Base-by-base conservation (phyloP, 306 rosid species). In the Betula pendula region DNA sequence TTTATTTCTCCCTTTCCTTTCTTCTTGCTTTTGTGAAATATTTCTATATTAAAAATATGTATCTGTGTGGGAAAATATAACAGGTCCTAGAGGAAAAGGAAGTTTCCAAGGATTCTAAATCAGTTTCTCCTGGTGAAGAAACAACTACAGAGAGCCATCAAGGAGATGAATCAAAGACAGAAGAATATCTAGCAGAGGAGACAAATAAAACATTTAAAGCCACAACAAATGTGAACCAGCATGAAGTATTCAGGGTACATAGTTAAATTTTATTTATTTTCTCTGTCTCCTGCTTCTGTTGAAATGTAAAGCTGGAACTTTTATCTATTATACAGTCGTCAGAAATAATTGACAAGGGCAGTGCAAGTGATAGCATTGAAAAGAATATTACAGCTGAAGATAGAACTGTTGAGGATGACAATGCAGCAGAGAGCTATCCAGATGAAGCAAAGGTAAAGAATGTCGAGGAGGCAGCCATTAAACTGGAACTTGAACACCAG, bases 51-150 rank as follows among this genome's bases (percentile, higher is more conserved):
- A n/a, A n/a, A 24, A 55, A n/a, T 47, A 24, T 56, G 49, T 5
- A 49, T 58, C 72, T 47, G 0, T 1, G n/a, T 19, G 50, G 60
- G 17, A 73, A 47, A 68, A 35, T 73, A 42, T 65, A 3, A 68
- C 79, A 82, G 85, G 73, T 42, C 68, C 20, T 3, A 66, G 70
- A 82, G 53, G 76, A 60, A 40, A 70, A 68, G 58, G 68, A 73
- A 58, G 24, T 73, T 50, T 24, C 56, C 4, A 22, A 56, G n/a
- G 69, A 68, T 59, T 50, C 60, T 60, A 49, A 73, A 45, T 52
- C 70, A 63, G 38, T 15, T 50, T 60, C 20, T 45, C 52, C 44
- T 31, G 35, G 29, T 11, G 79, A 78, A 73, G 80, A 69, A 68
- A 47, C 44, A 13, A 51, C 44, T 38, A 35, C 1, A 55, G 76